Percentiles rank a stretch among this genome's conserved stretches.
phyloP scores from a whole-genome alignment of 2,329 filamentous ascomycete species.

The Fusarium nodosum region DNA sequence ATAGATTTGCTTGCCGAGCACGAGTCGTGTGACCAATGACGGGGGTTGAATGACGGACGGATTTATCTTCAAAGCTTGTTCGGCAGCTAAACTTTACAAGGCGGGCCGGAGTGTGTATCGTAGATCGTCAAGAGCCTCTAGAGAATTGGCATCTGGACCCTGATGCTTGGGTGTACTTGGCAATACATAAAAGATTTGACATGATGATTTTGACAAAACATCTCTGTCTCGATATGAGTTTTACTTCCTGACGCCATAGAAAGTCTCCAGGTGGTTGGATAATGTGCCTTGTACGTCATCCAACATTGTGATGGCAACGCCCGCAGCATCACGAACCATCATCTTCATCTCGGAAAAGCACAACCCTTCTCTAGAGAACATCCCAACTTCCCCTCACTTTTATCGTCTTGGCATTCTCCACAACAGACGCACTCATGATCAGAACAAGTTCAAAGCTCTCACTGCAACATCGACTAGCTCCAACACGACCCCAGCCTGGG shows the following conservation, averaged over 20 bases:
- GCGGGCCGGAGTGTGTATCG: slow-evolving; percentile 17
- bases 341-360: slow-evolving; percentile 11
- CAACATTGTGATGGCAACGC: neutral
- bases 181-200: fast-evolving
- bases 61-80: slow-evolving; percentile 17
- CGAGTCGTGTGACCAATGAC: slow-evolving; percentile 3
- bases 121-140: slow-evolving; percentile 21
- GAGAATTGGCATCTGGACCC: slow-evolving; percentile 15
- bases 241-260: fast-evolving
- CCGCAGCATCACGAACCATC: neutral
- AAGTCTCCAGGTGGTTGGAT: fast-evolving
- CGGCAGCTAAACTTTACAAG: slow-evolving; percentile 33
- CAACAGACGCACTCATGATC: slow-evolving; percentile 33
- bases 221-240: neutral
- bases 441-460: slow-evolving; percentile 6
- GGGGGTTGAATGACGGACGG: neutral
- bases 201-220: too few relatives aligned
- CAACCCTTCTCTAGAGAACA: neutral
- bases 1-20: slow-evolving; percentile 38
- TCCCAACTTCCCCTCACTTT: slow-evolving; percentile 20
- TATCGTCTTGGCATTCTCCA: slow-evolving; percentile 38
- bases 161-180: slow-evolving; percentile 1
- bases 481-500: slow-evolving; percentile 9
- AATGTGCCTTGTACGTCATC: neutral
- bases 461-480: neutral